phyloP scores from a whole-genome alignment of 2,329 filamentous ascomycete species.

The Teratosphaeria epicoccoides region DNA sequence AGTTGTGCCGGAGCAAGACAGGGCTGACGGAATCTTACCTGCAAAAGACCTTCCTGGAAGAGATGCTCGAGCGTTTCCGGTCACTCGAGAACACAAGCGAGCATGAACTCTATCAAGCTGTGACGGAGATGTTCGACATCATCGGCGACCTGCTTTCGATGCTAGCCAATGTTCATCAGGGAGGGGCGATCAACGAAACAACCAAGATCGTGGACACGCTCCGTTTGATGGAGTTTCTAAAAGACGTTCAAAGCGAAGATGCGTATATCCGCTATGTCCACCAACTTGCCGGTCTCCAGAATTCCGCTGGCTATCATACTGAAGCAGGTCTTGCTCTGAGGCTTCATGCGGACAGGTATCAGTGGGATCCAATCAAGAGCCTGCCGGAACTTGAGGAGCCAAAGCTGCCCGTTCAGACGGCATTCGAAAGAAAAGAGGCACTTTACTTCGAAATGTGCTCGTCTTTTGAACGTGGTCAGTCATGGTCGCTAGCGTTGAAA shows the following conservation, averaged over 20 bases:
- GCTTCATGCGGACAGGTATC: constrained; percentile 83
- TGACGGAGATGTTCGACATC: constrained; percentile 70
- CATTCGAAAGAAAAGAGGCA: constrained; percentile 85
- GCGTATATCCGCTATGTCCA: constrained; percentile 96
- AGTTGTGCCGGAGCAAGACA: constrained; percentile 62
- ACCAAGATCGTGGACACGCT: constrained; percentile 79
- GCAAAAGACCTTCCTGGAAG: constrained; percentile 84
- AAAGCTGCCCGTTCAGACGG: constrained; percentile 67
- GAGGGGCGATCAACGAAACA: constrained; percentile 55
- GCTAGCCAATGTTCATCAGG: constrained; percentile 76
- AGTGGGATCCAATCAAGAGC: constrained; percentile 67
- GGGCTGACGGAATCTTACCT: constrained; percentile 77
- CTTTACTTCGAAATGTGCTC: constrained; percentile 94
- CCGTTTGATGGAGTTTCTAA: constrained; percentile 87
- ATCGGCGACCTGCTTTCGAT: constrained; percentile 87
- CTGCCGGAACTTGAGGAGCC: constrained; percentile 61
- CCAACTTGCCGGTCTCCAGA: constrained; percentile 71
- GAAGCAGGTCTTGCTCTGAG: constrained; percentile 83
- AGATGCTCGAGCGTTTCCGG: constrained; percentile 72
- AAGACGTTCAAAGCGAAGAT: constrained; percentile 93
- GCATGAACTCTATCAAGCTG: constrained; percentile 63
- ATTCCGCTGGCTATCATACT: constrained; percentile 63
- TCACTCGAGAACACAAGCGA: constrained; percentile 54
- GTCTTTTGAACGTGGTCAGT: constrained; percentile 85
- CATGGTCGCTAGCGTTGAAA: constrained; percentile 77